Evolutionary conservation across 192 early-diverging fungal genomes (phyloP).

Genomic region (Podila clonocystis): DNA sequence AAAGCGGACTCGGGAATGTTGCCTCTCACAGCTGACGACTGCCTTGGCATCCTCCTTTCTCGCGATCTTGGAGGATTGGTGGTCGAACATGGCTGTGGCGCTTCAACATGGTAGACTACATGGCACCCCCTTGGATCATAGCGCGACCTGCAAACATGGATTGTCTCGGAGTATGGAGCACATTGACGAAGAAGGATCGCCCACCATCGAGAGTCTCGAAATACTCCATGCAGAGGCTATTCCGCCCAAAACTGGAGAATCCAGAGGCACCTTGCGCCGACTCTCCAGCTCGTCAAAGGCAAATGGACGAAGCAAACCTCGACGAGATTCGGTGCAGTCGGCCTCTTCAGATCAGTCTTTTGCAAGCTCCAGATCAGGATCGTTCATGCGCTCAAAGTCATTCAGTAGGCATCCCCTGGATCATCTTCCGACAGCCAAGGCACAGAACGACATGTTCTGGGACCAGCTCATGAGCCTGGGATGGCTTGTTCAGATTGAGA

Average conservation of each 20-base stretch:
- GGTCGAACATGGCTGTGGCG: slow-evolving; percentile 31
- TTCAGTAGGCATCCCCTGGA: slow-evolving; percentile 17
- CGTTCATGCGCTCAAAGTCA: background rate
- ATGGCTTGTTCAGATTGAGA: slow-evolving; percentile 44
- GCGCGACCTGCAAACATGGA: background rate
- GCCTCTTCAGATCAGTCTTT: slow-evolving; percentile 11
- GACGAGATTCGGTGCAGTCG: slow-evolving; percentile 16
- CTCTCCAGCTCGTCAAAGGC: background rate
- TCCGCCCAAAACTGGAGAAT: background rate
- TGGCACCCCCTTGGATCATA: background rate
- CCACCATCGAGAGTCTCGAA: background rate
- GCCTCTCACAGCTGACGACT: slow-evolving; percentile 25
- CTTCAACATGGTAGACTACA: background rate
- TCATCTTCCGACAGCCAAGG: slow-evolving; percentile 16
- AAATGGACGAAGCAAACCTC: background rate
- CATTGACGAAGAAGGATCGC: slow-evolving; percentile 16
- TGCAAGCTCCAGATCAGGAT: background rate
- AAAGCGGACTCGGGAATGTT: slow-evolving; percentile 43
- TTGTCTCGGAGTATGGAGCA: slow-evolving; percentile 3
- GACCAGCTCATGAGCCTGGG: slow-evolving; percentile 32
- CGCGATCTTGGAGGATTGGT: slow-evolving; percentile 44
- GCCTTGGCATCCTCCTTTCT: slow-evolving; percentile 25
- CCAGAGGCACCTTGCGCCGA: background rate
- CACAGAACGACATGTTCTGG: slow-evolving; percentile 36
- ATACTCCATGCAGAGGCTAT: background rate